Base-by-base conservation (phyloP, 192 early-diverging fungal genomes). In the Dissophora ornata region DNA sequence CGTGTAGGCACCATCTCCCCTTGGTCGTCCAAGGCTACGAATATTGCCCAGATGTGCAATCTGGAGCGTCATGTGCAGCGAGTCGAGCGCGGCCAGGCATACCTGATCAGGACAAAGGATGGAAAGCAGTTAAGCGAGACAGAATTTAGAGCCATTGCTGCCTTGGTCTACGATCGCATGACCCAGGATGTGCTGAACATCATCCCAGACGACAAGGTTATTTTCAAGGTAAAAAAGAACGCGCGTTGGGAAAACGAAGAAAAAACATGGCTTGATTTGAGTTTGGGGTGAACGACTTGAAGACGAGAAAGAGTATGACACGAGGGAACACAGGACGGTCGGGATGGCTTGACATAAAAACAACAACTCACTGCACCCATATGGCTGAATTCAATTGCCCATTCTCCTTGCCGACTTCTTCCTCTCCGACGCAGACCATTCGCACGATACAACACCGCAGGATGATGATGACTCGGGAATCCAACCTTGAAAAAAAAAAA, bases 11-110 rank as follows among this genome's bases (percentile, higher is more conserved):
- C 97, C 24, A 99, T 99, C 66, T 96, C 95, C 10, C 98, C 98
- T 18, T 99, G 98, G 98, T 97, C 96, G 19, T 96, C 95, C 53
- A 99, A 99, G 87, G 98, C 98, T 2, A 98, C 97, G 19, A 97
- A 99, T 68, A 99, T 99, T 82, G 94, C 94, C 16, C 85, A 88
- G 30, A 90, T 93, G 44, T 99, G 97, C 82, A 96, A 94, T 42
- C 85, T 99, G 21, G 79, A 83, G 33, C 55, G 79, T 16, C 62
- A 82, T 48, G 92, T 98, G 48, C 79, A 84, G 48, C 85, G 97
- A 12, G 91, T 98, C 53, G 98, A 99, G 82, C 92, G 98, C 38
- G 97, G 94, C 40, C 79, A 84, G 6, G 91, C 90, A 3, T 98
- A 91, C 79, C 80, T 87, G 32, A 68, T 96, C 60, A 46, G 48